Conservation (phyloP, 2,329 filamentous ascomycete genomes). For the Penicillium brevicompactum region DNA sequence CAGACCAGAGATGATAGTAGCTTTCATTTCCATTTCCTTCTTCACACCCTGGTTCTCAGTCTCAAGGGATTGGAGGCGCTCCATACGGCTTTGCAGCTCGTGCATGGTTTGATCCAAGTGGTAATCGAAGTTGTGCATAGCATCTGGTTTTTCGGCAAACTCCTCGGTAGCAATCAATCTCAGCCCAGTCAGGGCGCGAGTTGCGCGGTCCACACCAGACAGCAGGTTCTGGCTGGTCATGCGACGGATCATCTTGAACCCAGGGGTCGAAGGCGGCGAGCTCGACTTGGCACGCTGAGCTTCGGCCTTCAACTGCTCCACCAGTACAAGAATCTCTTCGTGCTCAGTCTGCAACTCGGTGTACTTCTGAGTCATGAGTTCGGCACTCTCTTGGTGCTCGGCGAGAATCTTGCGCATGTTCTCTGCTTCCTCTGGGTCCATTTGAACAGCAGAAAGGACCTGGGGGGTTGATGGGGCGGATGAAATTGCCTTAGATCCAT, state of each 20-base stretch:
- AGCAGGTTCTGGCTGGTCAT: conserved; percentile 91
- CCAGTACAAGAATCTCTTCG: conserved; percentile 76
- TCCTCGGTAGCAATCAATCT: conserved; percentile 86
- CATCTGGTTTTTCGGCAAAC: conserved; percentile 78
- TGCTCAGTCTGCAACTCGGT: conserved; percentile 81
- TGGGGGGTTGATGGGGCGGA: conserved; percentile 32
- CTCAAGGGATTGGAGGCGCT: conserved; percentile 88
- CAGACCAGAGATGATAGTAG: conserved; percentile 90
- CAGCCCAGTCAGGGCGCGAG: conserved; percentile 85
- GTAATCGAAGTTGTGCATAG: conserved; percentile 88
- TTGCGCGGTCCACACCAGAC: conserved; percentile 78
- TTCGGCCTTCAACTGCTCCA: conserved; percentile 89
- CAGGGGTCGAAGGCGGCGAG: conserved; percentile 48
- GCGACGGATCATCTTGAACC: conserved; percentile 71
- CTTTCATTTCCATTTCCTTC: conserved; percentile 97
- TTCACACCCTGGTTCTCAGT: conserved; percentile 78
- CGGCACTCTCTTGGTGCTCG: conserved; percentile 76
- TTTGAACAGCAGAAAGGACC: conserved; percentile 39
- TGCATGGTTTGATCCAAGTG: conserved; percentile 92
- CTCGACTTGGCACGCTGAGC: conserved; percentile 75
- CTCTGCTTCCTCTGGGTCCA: conserved; percentile 67
- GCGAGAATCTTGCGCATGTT: conserved; percentile 68
- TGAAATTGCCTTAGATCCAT: conserved; percentile 44
- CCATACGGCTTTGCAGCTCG: conserved; percentile 81
- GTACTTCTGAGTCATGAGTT: conserved; percentile 74